Conservation (phyloP, 208 protist genomes). For the Acanthamoeba royreba region DNA sequence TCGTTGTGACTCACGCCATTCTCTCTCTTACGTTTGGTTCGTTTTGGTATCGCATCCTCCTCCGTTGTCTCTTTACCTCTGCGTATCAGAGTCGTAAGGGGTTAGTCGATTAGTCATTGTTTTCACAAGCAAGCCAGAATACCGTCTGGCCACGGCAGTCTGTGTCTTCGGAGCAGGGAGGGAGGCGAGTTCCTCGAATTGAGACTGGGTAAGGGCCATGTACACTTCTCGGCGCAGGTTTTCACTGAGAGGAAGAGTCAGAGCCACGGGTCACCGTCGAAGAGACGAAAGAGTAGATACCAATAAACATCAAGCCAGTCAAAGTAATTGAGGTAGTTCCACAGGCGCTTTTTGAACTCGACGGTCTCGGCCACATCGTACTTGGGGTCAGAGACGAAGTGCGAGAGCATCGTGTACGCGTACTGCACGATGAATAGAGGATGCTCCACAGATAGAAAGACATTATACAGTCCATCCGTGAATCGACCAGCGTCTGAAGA, state of each 20-base stretch:
- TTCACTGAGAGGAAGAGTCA: not conserved
- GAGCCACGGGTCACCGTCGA: not conserved
- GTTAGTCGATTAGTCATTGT: not conserved
- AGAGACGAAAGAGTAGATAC: not conserved
- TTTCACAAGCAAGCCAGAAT: not conserved
- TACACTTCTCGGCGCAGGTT: not conserved
- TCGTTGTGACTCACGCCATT: not conserved
- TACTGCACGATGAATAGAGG: not conserved
- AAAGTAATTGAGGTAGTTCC: not conserved
- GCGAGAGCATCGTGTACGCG: not conserved
- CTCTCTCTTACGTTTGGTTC: not conserved
- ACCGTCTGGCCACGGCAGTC: not conserved
- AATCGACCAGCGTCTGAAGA: not conserved
- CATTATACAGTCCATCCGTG: not conserved
- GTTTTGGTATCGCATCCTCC: not conserved
- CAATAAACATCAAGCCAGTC: conserved; percentile 15
- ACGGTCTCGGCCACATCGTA: not conserved
- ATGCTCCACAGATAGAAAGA: conserved; percentile 11
- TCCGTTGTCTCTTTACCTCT: not conserved
- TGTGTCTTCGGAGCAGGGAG: not conserved
- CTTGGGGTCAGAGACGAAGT: not conserved
- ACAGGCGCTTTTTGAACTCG: not conserved
- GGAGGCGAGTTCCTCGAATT: not conserved
- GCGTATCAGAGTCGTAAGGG: not conserved
- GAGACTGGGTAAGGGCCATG: not conserved